Base-by-base conservation (phyloP, 331 rosid species). In the Malus hybrid region DNA sequence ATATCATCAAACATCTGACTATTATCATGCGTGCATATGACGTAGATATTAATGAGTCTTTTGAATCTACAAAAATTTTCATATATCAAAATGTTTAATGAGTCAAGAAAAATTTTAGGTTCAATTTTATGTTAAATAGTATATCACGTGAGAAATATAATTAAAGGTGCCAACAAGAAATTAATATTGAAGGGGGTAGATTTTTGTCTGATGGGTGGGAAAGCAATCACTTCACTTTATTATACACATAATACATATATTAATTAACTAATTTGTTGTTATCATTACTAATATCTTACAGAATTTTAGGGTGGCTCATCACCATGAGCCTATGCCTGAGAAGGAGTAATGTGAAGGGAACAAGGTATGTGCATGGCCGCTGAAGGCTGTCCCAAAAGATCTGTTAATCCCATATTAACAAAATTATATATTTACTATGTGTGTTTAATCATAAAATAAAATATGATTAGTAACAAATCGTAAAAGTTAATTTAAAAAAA, bases 211-310 rank as follows among this genome's bases (percentile, higher is more conserved):
- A 34, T 36, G 76, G 34, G 16, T 56, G 76, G 67, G 56, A 36
- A 57, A 57, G 67, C 56, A 72, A 57, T 34, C 76, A 34, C 76
- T 72, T 72, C 67, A 57, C 67, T 57, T 71, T 72, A 59, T 12
- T 13, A 34, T 29, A 52, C 18, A 52, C 1, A 31, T 11, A 31
- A 39, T 67, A 20, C 32, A 59, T 59, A 56, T 56, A 36, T 50
- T 18, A 15, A 27, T 5, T 20, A 48, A 48, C 24, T 13, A n/a
- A 71, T 71, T 71, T 4, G 39, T 6, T 56, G 36, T 33, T 19
- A 19, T 12, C 15, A 13, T 14, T 22, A 59, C 39, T 59, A 19
- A 32, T 55, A 55, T 33, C 48, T 52, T 19, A 29, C 29, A 70
- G n/a, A 20, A 29, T 10, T 16, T 71, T 54, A n/a, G 76, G 55